Conservation (phyloP, 148 eudicot species). For the Camellia japonica region DNA sequence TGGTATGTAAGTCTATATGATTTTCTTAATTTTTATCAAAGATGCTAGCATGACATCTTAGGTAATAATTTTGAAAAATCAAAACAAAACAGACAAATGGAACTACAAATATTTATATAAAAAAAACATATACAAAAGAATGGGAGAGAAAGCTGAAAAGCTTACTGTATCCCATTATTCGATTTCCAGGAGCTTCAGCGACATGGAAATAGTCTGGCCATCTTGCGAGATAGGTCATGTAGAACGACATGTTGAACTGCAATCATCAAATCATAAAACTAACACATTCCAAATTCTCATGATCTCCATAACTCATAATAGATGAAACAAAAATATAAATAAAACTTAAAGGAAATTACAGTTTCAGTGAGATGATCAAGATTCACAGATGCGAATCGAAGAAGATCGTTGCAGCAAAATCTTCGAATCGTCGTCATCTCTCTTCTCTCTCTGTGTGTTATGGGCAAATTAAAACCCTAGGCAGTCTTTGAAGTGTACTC, state of each 20-base stretch:
- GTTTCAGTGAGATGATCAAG: slow-evolving; percentile 97
- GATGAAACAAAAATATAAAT: background rate
- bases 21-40: too few species aligned
- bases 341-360: slow-evolving; percentile 28
- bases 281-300: background rate
- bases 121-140: background rate
- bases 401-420: slow-evolving; percentile 89
- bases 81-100: background rate
- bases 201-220: slow-evolving; percentile 98
- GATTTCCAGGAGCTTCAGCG: slow-evolving; percentile 87
- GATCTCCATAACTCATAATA: background rate
- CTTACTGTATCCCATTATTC: slow-evolving; percentile 94
- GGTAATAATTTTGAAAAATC: too few species aligned
- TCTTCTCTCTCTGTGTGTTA: background rate
- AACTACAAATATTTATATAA: background rate
- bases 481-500: background rate
- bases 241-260: slow-evolving; percentile 99
- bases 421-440: slow-evolving; percentile 85
- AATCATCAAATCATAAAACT: background rate
- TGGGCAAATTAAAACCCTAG: background rate
- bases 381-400: slow-evolving; percentile 82
- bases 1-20: too few species aligned
- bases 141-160: background rate
- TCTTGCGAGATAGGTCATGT: slow-evolving; percentile 93
- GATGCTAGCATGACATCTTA: too few species aligned